phyloP scores from a whole-genome alignment of 345 rosid species.

The Pugionium dolabratum region DNA sequence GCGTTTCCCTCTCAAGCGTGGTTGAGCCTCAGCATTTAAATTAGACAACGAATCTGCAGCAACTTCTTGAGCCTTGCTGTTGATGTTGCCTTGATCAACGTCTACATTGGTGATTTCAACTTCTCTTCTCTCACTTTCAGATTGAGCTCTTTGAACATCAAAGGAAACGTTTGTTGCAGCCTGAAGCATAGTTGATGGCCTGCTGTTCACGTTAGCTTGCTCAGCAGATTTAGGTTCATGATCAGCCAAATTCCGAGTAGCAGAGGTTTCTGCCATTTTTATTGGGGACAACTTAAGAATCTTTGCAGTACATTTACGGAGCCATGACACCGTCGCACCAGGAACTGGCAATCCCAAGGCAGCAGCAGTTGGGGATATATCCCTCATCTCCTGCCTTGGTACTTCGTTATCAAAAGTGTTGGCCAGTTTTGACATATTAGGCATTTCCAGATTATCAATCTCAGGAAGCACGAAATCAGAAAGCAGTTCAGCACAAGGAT shows the following conservation, averaged over 20 bases:
- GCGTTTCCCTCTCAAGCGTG: constrained; percentile 54
- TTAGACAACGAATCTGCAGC: constrained; percentile 58
- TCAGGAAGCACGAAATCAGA: constrained; percentile 77
- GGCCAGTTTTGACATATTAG: constrained; percentile 46
- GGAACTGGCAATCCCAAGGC: constrained; percentile 54
- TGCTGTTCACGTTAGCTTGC: constrained; percentile 44
- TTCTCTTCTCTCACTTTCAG: constrained; percentile 48
- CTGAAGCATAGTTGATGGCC: constrained; percentile 51
- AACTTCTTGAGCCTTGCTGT: constrained; percentile 49
- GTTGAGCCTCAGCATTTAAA: constrained; percentile 48
- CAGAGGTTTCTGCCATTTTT: constrained; percentile 52
- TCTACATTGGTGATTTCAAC: constrained; percentile 48
- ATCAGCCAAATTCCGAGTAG: constrained; percentile 40
- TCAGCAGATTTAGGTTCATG: constrained; percentile 36
- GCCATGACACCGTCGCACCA: constrained; percentile 69
- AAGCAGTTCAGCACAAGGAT: constrained; percentile 65
- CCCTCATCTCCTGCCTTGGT: constrained; percentile 32
- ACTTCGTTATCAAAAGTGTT: constrained; percentile 41
- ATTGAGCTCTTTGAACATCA: constrained; percentile 51
- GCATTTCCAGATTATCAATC: constrained; percentile 56
- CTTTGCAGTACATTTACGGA: constrained; percentile 80
- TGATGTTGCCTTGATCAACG: constrained; percentile 56
- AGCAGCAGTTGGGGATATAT: constrained; percentile 36
- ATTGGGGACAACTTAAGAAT: constrained; percentile 73
- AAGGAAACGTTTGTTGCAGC: constrained; percentile 44